These are phyloP conservation scores for Tausonia pullulans DNA, from an alignment of 1,284 basidiomycete genomes.

Conservation along the genomic window DNA sequence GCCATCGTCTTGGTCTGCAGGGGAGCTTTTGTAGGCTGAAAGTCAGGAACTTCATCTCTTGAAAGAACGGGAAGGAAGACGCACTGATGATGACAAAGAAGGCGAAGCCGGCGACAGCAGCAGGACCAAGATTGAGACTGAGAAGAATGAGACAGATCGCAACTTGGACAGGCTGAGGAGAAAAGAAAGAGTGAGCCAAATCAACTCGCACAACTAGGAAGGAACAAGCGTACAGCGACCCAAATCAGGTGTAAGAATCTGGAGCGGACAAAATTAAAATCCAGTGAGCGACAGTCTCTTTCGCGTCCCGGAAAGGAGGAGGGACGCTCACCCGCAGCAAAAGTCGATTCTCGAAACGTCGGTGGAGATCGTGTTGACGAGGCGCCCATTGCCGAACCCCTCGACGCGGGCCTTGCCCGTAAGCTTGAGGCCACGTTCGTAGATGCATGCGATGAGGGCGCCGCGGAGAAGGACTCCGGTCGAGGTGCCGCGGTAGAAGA, in stretches of 20 bases:
- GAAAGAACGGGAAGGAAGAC: slow-evolving; percentile 21
- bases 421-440: slow-evolving; percentile 63
- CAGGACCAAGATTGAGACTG: slow-evolving; percentile 59
- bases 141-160: slow-evolving; percentile 57
- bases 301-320: too few relatives aligned
- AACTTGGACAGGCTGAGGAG: slow-evolving; percentile 40
- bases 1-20: slow-evolving; percentile 65
- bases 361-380: slow-evolving; percentile 87
- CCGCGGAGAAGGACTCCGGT: slow-evolving; percentile 72
- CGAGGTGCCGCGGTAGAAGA: slow-evolving; percentile 57
- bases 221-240: slow-evolving; percentile 1
- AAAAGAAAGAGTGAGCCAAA: slow-evolving; percentile 39
- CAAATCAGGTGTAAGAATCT: slow-evolving; percentile 53
- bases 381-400: slow-evolving; percentile 62
- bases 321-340: background rate
- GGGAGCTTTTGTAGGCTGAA: slow-evolving; percentile 32
- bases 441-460: slow-evolving; percentile 81
- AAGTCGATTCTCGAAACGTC: slow-evolving; percentile 44
- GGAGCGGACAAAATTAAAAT: slow-evolving; percentile 51
- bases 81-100: slow-evolving; percentile 34
- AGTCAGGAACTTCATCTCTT: slow-evolving; percentile 42
- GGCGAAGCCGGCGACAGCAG: slow-evolving; percentile 62
- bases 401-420: slow-evolving; percentile 71
- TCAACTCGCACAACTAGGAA: slow-evolving; percentile 35
- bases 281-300: too few relatives aligned